Conservation (phyloP, 768 basidiomycete genomes). For the Leccinellum luteum region DNA sequence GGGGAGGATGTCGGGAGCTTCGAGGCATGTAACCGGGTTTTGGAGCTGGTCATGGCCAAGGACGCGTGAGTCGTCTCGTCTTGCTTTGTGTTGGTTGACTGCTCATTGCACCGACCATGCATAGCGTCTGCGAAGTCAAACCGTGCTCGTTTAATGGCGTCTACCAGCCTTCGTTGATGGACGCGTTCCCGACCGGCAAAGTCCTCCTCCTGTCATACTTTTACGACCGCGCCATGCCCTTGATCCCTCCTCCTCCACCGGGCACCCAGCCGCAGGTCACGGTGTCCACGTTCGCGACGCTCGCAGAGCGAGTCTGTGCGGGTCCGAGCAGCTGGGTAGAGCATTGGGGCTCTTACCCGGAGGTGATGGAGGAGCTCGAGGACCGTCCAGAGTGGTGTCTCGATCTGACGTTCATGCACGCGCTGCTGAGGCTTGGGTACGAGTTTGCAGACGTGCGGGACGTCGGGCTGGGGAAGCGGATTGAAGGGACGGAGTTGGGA, state of each 20-base stretch:
- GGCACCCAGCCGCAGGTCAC: conserved; percentile 35
- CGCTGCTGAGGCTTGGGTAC: conserved; percentile 82
- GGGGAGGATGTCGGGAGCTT: conserved; percentile 82
- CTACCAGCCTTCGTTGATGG: conserved; percentile 90
- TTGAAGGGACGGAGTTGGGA: conserved; percentile 87
- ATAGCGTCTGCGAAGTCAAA: conserved; percentile 80
- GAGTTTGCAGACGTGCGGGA: conserved; percentile 73
- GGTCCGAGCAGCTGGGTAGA: conserved; percentile 61
- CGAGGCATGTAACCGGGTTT: conserved; percentile 78
- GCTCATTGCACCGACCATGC: background rate
- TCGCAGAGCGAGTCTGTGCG: conserved; percentile 71
- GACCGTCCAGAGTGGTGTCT: conserved; percentile 93
- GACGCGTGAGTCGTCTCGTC: conserved; percentile 61
- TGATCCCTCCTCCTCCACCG: conserved; percentile 44
- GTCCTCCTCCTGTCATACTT: conserved; percentile 96
- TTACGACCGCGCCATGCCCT: conserved; percentile 87
- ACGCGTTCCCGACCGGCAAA: conserved; percentile 83
- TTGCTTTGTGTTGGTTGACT: background rate
- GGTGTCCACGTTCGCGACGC: conserved; percentile 55
- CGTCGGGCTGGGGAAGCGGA: conserved; percentile 81
- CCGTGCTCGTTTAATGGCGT: conserved; percentile 98
- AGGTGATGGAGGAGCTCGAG: conserved; percentile 64
- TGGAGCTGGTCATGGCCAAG: conserved; percentile 92
- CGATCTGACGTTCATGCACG: conserved; percentile 95
- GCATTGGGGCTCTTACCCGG: conserved; percentile 44